Evolutionary conservation across 2,329 filamentous ascomycete genomes (phyloP).

Genomic region (Capronia americana): DNA sequence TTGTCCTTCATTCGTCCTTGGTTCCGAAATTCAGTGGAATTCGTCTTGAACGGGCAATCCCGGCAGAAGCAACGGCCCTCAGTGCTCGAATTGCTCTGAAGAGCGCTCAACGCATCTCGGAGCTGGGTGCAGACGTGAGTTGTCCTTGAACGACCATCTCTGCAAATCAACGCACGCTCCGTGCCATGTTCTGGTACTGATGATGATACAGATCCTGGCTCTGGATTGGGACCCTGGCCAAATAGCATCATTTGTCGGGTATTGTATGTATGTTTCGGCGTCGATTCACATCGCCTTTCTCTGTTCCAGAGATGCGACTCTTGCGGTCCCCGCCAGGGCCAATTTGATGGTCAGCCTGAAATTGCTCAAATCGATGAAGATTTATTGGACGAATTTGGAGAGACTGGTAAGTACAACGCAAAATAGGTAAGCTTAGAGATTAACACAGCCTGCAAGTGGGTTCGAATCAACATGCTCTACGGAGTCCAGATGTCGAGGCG

Average conservation of each 20-base stretch:
- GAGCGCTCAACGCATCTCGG: constrained; percentile 21
- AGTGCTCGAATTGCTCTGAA: constrained; percentile 23
- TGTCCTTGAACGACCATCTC: too few relatives aligned
- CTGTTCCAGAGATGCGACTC: constrained; percentile 14
- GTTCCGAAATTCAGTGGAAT: constrained; percentile 25
- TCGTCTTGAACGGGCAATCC: constrained; percentile 8
- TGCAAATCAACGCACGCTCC: too few relatives aligned
- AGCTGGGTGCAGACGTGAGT: constrained; percentile 12
- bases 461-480: constrained; percentile 26
- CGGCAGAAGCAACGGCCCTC: constrained; percentile 14
- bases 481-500: constrained; percentile 18
- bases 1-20: constrained; percentile 26
- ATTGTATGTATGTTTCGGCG: constrained; percentile 28
- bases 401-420: constrained; percentile 18
- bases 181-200: too few relatives aligned
- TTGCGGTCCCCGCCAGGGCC: constrained; percentile 14
- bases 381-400: constrained; percentile 26
- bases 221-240: constrained; percentile 21
- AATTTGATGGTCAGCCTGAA: constrained; percentile 24
- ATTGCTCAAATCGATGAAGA: constrained; percentile 24
- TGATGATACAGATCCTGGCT: constrained; percentile 4
- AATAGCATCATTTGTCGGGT: constrained; percentile 25
- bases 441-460: constrained; percentile 8
- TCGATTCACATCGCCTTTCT: constrained; percentile 25
- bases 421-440: not conserved